Conservation (phyloP, 2,329 filamentous ascomycete genomes). For the Pseudogymnoascus sp. region DNA sequence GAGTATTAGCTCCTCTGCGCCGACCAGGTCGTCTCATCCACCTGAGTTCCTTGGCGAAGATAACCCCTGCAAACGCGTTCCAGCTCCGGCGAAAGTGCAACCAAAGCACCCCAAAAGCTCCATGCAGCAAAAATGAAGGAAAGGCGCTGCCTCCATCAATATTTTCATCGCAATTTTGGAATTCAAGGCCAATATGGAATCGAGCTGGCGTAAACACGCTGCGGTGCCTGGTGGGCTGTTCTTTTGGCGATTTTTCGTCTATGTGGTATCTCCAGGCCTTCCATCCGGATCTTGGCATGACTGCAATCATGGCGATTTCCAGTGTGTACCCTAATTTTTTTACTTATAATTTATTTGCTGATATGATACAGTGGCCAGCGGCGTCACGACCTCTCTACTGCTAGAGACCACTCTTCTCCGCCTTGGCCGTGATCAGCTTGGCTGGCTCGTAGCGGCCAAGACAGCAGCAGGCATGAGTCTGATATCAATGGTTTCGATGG, state of each 20-base stretch:
- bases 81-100: neutral
- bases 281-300: constrained; percentile 39
- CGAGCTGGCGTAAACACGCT: constrained; percentile 48
- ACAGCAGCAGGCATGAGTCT: constrained; percentile 53
- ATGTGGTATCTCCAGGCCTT: constrained; percentile 48
- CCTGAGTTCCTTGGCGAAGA: neutral
- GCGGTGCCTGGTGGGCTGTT: constrained; percentile 49
- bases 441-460: constrained; percentile 40
- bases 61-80: neutral
- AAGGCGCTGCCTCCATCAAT: neutral
- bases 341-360: neutral
- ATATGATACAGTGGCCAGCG: constrained; percentile 39
- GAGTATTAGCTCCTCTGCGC: neutral
- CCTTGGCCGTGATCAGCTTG: constrained; percentile 39
- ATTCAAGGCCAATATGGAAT: constrained; percentile 34
- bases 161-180: constrained; percentile 28
- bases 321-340: constrained; percentile 31
- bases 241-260: constrained; percentile 47
- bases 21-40: neutral
- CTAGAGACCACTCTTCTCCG: constrained; percentile 47
- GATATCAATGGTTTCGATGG: constrained; percentile 54
- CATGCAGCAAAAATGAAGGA: neutral
- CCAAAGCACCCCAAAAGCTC: neutral
- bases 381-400: constrained; percentile 43
- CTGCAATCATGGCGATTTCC: constrained; percentile 44